Evolutionary conservation across 2,329 filamentous ascomycete species (phyloP).

Genomic region (Metarhizium anisopliae): DNA sequence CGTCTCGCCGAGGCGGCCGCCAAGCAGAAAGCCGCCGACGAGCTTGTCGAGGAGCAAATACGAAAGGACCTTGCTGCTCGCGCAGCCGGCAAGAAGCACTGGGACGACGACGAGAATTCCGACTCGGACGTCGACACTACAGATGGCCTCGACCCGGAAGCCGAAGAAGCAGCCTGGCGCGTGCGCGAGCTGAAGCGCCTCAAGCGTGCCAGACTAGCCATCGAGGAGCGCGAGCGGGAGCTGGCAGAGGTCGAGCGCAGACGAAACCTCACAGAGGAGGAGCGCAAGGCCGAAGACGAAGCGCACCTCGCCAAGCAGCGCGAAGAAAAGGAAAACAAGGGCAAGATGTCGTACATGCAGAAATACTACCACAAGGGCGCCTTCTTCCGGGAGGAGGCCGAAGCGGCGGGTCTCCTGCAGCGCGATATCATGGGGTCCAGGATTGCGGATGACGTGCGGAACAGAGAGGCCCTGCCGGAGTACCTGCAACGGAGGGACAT

Average conservation of each 20-base stretch:
- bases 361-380: constrained; percentile 96
- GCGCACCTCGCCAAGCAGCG: constrained; percentile 69
- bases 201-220: constrained; percentile 74
- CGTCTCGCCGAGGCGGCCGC: constrained; percentile 47
- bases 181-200: constrained; percentile 83
- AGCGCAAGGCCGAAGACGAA: constrained; percentile 77
- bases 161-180: constrained; percentile 88
- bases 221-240: constrained; percentile 77
- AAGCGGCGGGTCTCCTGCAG: constrained; percentile 64
- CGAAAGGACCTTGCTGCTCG: constrained; percentile 70
- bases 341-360: constrained; percentile 85
- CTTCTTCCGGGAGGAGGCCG: constrained; percentile 80
- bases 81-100: constrained; percentile 70
- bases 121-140: constrained; percentile 78
- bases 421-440: constrained; percentile 79
- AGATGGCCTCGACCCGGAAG: constrained; percentile 77
- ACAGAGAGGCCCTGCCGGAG: constrained; percentile 77
- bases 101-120: constrained; percentile 69
- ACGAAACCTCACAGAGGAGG: constrained; percentile 76
- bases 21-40: constrained; percentile 63
- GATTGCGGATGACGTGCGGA: constrained; percentile 74
- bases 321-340: constrained; percentile 67
- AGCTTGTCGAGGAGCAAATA: constrained; percentile 80
- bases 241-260: constrained; percentile 83
- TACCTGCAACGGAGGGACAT: constrained; percentile 90